phyloP scores from a whole-genome alignment of 352 stramenopile species.

The Globisporangium rhizosaccharum region DNA sequence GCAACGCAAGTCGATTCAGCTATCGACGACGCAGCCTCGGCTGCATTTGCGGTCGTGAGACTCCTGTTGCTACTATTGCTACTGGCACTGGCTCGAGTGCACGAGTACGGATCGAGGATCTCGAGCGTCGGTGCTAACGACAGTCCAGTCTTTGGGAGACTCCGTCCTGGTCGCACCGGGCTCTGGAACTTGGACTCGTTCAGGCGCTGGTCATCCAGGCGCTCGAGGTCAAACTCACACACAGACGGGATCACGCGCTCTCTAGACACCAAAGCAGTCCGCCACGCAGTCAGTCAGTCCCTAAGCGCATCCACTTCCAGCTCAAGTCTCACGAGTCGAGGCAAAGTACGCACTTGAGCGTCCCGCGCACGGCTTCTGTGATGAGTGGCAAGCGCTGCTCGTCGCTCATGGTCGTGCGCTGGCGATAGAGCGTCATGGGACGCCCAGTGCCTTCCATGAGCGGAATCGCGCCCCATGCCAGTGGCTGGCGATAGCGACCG shows the following conservation, averaged over 20 bases:
- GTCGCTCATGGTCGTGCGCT: conserved; percentile 50
- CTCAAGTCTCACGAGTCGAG: too few species aligned
- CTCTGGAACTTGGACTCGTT: conserved; percentile 35
- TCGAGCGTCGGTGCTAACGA: conserved; percentile 11
- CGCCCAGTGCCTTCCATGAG: conserved; percentile 37
- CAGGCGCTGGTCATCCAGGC: conserved; percentile 35
- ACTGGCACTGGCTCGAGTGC: background rate
- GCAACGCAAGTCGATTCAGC: background rate
- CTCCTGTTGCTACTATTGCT: background rate
- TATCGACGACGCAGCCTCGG: background rate
- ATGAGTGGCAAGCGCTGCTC: conserved; percentile 55
- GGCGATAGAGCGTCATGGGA: conserved; percentile 56
- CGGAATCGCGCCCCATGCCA: conserved; percentile 55
- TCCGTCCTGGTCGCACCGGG: background rate
- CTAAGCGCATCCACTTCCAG: too few species aligned
- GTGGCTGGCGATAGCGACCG: conserved; percentile 43
- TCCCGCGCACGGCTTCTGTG: conserved; percentile 39
- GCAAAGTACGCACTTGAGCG: conserved; percentile 32
- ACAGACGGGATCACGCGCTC: conserved; percentile 44
- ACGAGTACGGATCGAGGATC: conserved; percentile 34
- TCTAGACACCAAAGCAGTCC: conserved; percentile 8
- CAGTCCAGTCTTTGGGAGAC: conserved; percentile 4
- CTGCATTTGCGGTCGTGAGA: background rate
- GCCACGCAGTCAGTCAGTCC: background rate
- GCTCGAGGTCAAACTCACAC: conserved; percentile 58